phyloP scores from a whole-genome alignment of 2,329 filamentous ascomycete genomes.

The Sphaerulina populicola region DNA sequence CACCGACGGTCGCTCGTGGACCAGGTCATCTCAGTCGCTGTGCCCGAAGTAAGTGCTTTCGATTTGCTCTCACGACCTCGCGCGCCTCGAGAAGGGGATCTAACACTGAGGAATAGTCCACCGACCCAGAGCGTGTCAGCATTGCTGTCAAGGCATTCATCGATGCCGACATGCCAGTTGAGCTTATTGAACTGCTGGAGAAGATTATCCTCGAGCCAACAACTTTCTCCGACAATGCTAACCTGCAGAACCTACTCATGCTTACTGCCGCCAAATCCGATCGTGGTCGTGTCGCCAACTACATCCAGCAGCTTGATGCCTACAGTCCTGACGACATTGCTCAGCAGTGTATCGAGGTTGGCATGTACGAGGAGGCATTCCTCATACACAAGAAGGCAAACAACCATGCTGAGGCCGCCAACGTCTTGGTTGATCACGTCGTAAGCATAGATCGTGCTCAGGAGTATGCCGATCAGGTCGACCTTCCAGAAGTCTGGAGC shows the following conservation, averaged over 20 bases:
- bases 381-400: constrained; percentile 98
- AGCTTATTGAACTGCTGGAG: constrained; percentile 94
- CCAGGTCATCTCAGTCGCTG: constrained; percentile 90
- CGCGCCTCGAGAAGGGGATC: not conserved
- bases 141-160: constrained; percentile 91
- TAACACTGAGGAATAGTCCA: constrained; percentile 58
- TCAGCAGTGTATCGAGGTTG: constrained; percentile 84
- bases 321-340: constrained; percentile 93
- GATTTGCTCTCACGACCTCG: not conserved
- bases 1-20: constrained; percentile 90
- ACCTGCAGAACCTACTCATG: constrained; percentile 90
- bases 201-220: constrained; percentile 99
- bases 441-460: constrained; percentile 97
- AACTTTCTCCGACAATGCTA: constrained; percentile 94
- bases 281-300: constrained; percentile 88
- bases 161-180: constrained; percentile 77
- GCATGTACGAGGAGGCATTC: constrained; percentile 92
- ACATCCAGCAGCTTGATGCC: constrained; percentile 81
- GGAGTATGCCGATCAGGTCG: constrained; percentile 89
- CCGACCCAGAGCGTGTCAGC: constrained; percentile 87
- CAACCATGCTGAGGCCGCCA: constrained; percentile 76
- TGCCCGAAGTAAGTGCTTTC: constrained; percentile 35
- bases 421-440: constrained; percentile 89
- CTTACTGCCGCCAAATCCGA: constrained; percentile 95
- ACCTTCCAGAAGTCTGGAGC: constrained; percentile 93